Evolutionary conservation across 257 asterid genomes (phyloP).

Genomic region (Penstemon barbatus): DNA sequence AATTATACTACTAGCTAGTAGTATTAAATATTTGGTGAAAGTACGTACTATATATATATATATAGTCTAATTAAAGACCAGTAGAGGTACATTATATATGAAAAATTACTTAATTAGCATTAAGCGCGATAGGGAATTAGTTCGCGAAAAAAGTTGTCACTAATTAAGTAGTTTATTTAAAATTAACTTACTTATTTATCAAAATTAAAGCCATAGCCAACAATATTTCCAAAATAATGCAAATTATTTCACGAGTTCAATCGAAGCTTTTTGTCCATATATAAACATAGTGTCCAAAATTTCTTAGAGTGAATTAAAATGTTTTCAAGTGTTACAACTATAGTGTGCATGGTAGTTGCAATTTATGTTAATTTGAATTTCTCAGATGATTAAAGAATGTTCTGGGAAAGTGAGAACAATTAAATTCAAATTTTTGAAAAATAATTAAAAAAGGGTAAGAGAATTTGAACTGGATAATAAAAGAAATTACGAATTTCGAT

Average conservation of each 20-base stretch:
- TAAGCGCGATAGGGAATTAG: too few species aligned
- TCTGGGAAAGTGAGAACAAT: constrained; percentile 33
- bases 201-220: not conserved
- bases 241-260: too few species aligned
- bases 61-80: too few species aligned
- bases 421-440: constrained; percentile 29
- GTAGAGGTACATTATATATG: too few species aligned
- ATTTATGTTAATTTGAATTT: constrained; percentile 28
- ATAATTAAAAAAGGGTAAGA: constrained; percentile 19
- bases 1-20: too few species aligned
- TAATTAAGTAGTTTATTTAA: too few species aligned
- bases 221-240: not conserved
- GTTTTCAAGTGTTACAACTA: not conserved
- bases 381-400: constrained; percentile 22
- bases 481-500: constrained; percentile 3
- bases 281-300: too few species aligned
- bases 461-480: constrained; percentile 10
- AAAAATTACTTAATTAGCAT: too few species aligned
- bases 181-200: not conserved
- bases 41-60: too few species aligned
- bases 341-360: not conserved
- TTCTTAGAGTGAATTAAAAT: not conserved
- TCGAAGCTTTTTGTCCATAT: too few species aligned
- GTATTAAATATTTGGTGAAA: too few species aligned
- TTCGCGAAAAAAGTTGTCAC: too few species aligned